phyloP scores from a whole-genome alignment of 768 basidiomycete genomes.

The Naganishia vishniacii region DNA sequence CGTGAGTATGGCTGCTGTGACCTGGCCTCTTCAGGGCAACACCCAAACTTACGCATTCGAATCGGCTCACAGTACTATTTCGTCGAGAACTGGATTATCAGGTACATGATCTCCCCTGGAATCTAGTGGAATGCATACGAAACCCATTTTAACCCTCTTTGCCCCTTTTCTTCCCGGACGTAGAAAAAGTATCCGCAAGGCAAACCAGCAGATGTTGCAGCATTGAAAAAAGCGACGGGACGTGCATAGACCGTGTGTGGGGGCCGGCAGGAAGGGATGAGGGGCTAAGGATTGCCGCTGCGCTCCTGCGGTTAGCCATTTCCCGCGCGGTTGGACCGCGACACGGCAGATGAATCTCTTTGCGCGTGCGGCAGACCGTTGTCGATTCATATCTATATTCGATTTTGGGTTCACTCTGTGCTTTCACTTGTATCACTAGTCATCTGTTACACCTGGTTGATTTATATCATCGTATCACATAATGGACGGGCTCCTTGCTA shows the following conservation, averaged over 20 bases:
- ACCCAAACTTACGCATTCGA: not conserved
- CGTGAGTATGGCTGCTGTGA: constrained; percentile 32
- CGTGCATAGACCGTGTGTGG: not conserved
- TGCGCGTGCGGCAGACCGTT: too few species aligned
- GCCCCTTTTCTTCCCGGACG: too few species aligned
- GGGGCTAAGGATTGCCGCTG: too few species aligned
- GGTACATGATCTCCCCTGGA: not conserved
- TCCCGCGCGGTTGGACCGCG: too few species aligned
- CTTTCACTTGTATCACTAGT: not conserved
- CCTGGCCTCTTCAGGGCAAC: not conserved
- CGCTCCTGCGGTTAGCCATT: too few species aligned
- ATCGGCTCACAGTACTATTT: constrained; percentile 39
- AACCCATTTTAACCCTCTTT: too few species aligned
- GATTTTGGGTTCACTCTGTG: not conserved
- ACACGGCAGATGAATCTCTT: too few species aligned
- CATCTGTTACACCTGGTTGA: not conserved
- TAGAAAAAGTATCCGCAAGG: constrained; percentile 28
- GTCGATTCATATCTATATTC: too few species aligned
- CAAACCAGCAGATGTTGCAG: constrained; percentile 25
- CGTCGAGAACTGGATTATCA: constrained; percentile 39
- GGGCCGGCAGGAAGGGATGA: not conserved
- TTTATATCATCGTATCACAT: not conserved
- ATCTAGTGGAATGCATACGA: too few species aligned
- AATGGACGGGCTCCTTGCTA: too few species aligned
- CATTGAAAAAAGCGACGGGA: constrained; percentile 18